These are phyloP conservation scores for Ehretia macrophylla DNA, from an alignment of 257 asterid genomes.

Conservation along the genomic window DNA sequence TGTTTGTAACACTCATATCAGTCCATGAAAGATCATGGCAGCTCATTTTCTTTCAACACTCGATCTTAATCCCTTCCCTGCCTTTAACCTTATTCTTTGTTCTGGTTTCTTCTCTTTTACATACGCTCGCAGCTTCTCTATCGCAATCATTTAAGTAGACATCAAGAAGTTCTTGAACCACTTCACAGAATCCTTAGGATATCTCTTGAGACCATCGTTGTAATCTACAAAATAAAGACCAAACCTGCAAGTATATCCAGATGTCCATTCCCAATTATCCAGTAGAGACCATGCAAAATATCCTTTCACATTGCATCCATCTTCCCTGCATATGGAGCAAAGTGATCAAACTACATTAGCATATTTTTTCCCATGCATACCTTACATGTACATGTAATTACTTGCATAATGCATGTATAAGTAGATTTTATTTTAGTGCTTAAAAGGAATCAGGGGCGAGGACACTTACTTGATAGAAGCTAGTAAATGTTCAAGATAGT, in stretches of 20 bases:
- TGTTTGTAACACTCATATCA: too few species aligned
- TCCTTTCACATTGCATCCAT: slow-evolving; percentile 84
- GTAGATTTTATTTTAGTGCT: background rate
- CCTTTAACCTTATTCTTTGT: too few species aligned
- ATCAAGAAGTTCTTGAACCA: slow-evolving; percentile 82
- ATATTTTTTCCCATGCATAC: background rate
- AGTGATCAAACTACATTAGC: background rate
- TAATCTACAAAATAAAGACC: slow-evolving; percentile 83
- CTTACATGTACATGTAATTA: too few species aligned
- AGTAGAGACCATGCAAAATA: slow-evolving; percentile 86
- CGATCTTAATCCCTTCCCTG: too few species aligned
- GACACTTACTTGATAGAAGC: slow-evolving; percentile 67
- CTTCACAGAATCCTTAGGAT: slow-evolving; percentile 67
- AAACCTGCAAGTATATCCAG: slow-evolving; percentile 69
- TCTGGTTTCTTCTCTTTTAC: too few species aligned
- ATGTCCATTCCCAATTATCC: slow-evolving; percentile 96
- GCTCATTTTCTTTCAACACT: too few species aligned
- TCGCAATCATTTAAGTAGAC: slow-evolving; percentile 9
- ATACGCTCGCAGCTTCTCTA: too few species aligned
- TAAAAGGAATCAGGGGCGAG: background rate
- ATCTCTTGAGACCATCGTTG: slow-evolving; percentile 62
- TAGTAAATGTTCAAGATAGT: slow-evolving; percentile 52
- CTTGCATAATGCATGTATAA: too few species aligned
- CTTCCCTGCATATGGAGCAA: slow-evolving; percentile 50
- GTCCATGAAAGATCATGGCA: too few species aligned